Conservation (phyloP, 2,329 filamentous ascomycete species). For the Plectosphaerella cucumerina region DNA sequence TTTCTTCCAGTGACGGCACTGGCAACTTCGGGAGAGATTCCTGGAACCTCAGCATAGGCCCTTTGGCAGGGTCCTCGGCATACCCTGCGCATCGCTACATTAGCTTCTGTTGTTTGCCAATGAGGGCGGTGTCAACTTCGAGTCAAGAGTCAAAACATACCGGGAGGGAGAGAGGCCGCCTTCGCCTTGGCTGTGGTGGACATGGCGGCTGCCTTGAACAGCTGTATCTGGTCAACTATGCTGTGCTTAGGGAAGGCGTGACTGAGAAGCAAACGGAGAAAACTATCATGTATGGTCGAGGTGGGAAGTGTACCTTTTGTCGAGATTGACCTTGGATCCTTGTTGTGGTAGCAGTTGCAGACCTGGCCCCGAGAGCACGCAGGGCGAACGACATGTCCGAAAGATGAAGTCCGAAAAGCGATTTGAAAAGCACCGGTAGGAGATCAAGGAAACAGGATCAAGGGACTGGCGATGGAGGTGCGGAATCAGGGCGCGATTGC, state of each 20-base stretch:
- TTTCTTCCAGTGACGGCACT: slow-evolving; percentile 79
- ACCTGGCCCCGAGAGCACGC: slow-evolving; percentile 14
- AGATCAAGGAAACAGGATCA: too few relatives aligned
- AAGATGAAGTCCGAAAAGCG: too few relatives aligned
- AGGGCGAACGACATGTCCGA: slow-evolving; percentile 12
- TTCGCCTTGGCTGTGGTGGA: slow-evolving; percentile 47
- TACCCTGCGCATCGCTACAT: slow-evolving; percentile 51
- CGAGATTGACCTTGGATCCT: not conserved
- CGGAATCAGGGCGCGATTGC: too few relatives aligned
- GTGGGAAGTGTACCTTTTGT: too few relatives aligned
- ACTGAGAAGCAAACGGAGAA: too few relatives aligned
- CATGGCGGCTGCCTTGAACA: slow-evolving; percentile 35
- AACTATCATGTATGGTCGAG: too few relatives aligned
- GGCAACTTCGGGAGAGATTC: slow-evolving; percentile 78
- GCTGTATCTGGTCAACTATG: not conserved
- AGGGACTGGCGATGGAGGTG: too few relatives aligned
- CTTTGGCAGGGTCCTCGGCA: slow-evolving; percentile 74
- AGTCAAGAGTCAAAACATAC: slow-evolving; percentile 25
- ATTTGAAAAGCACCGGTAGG: too few relatives aligned
- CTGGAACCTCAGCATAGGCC: slow-evolving; percentile 78
- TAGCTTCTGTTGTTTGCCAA: too few relatives aligned
- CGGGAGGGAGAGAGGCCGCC: slow-evolving; percentile 53
- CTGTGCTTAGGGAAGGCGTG: too few relatives aligned
- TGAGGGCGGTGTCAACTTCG: too few relatives aligned
- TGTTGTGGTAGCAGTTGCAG: slow-evolving; percentile 3